Base-by-base conservation (phyloP, 768 basidiomycete genomes). In the Mrakia hoshinonis region DNA sequence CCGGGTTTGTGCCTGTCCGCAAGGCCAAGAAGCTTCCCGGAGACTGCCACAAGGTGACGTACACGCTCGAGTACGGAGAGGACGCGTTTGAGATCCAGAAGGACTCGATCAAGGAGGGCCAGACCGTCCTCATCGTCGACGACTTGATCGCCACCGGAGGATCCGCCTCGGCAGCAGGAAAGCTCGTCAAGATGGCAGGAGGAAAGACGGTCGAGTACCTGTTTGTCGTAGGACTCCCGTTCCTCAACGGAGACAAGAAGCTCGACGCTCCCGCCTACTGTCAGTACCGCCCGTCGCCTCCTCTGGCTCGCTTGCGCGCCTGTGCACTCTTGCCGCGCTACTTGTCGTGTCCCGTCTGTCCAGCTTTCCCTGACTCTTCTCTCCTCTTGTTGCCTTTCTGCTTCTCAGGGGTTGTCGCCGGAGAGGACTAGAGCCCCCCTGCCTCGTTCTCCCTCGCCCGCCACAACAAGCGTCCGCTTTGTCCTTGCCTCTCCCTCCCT, bases 71-170 rank as follows among this genome's bases (percentile, higher is more conserved):
- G 79, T 96, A 97, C 75, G 94, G 93, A 55, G 77, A 93, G 91
- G 95, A 98, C 77, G 82, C 85, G n/a, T 96, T 98, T 76, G 92
- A 98, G 81, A 93, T 98, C 85, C 96, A 98, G 81, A 83, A 85
- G 24, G 90, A 87, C 66, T 87, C 89, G 12, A 90, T 99, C 77
- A 80, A 85, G 75, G 84, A 87, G 5, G 92, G 92, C 36, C 88
- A 93, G 78, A 89, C 82, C 72, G 91, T 93, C 26, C 79, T 99
- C 58, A 83, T 99, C 54, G 83, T 99, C 34, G 96, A 99, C 80
- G 96, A 99, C 79, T 83, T 99, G 49, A 91, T 99, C 74, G 96
- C 96, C 0, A 97, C 95, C 38, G 95, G 93, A 73, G 96, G 96
- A 11, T 96, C 93, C 39, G 96, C 96, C 10, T 86, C 85, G 73